Percentiles rank a stretch among this genome's conserved stretches.
Conservation (phyloP, 805 yeast genomes). For the Candida vaughaniae region DNA sequence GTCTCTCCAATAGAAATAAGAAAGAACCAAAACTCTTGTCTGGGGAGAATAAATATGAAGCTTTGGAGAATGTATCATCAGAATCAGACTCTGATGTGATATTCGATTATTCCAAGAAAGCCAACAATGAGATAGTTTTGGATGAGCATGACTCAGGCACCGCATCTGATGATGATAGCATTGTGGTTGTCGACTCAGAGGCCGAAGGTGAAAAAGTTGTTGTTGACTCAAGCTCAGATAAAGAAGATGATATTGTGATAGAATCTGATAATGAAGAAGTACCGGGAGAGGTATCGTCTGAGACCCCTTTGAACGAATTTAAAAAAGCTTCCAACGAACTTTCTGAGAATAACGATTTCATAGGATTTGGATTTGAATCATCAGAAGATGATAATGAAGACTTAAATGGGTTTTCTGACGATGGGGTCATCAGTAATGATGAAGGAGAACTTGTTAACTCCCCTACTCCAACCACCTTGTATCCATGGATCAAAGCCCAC, state of each 20-base stretch:
- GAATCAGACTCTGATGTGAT: conserved; percentile 21
- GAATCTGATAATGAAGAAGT: conserved; percentile 3
- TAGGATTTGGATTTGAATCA: conserved; percentile 52
- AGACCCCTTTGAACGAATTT: no score
- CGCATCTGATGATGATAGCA: conserved; percentile 4
- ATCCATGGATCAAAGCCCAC: conserved; percentile 77
- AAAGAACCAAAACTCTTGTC: conserved; percentile 12
- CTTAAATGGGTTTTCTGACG: conserved; percentile 27
- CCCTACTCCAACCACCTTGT: conserved; percentile 31
- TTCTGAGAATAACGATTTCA: conserved; percentile 50
- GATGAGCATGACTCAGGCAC: conserved; percentile 12
- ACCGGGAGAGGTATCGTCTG: no score
- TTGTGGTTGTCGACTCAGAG: not conserved
- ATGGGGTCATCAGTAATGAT: conserved; percentile 35
- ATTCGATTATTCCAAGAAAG: conserved; percentile 19
- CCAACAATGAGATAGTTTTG: conserved; percentile 25
- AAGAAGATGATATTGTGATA: conserved; percentile 11
- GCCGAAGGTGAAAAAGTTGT: conserved; percentile 3
- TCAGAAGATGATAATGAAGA: conserved; percentile 35
- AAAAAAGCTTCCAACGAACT: no score
- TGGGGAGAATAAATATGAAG: conserved; percentile 21
- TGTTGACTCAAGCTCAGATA: conserved; percentile 5
- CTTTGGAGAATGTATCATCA: conserved; percentile 13
- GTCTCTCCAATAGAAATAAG: conserved; percentile 6
- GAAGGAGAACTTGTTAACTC: conserved; percentile 28